These are phyloP conservation scores for Sordariomycetes sp. DNA, from an alignment of 2,329 filamentous ascomycete species.

Conservation along the genomic window DNA sequence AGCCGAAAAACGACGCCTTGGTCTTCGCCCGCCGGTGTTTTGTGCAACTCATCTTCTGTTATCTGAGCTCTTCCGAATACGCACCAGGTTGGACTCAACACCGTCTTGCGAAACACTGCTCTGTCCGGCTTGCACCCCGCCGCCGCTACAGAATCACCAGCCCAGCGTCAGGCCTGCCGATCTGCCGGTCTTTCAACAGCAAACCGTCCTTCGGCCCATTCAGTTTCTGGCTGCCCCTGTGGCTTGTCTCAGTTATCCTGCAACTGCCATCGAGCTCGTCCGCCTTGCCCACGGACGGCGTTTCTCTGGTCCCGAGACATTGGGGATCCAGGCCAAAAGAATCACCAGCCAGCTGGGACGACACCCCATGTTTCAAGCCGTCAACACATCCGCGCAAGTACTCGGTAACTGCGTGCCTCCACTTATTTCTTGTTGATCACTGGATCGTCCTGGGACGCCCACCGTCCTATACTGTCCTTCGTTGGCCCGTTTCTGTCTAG, in stretches of 20 bases:
- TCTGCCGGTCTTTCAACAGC: neutral
- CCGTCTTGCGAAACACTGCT: too few species aligned
- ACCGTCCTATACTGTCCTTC: neutral
- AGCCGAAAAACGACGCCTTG: too few species aligned
- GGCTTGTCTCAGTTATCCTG: neutral
- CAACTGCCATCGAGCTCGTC: neutral
- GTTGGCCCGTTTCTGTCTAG: neutral
- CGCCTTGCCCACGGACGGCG: neutral
- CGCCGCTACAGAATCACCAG: too few species aligned
- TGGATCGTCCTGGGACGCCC: neutral
- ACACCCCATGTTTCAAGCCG: neutral
- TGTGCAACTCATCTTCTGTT: too few species aligned
- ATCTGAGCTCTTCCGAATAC: too few species aligned
- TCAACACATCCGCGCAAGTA: neutral
- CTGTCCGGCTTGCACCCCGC: too few species aligned
- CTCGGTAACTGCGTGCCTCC: neutral
- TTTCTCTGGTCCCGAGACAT: neutral
- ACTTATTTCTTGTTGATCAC: neutral
- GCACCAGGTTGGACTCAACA: too few species aligned
- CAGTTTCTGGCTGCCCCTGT: neutral
- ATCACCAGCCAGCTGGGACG: neutral
- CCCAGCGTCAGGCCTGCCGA: neutral
- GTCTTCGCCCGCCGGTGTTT: too few species aligned
- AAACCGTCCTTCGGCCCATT: neutral
- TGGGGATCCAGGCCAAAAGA: neutral